These are phyloP conservation scores for Brassica carinata DNA, from an alignment of 345 rosid species.

Conservation along the genomic window DNA sequence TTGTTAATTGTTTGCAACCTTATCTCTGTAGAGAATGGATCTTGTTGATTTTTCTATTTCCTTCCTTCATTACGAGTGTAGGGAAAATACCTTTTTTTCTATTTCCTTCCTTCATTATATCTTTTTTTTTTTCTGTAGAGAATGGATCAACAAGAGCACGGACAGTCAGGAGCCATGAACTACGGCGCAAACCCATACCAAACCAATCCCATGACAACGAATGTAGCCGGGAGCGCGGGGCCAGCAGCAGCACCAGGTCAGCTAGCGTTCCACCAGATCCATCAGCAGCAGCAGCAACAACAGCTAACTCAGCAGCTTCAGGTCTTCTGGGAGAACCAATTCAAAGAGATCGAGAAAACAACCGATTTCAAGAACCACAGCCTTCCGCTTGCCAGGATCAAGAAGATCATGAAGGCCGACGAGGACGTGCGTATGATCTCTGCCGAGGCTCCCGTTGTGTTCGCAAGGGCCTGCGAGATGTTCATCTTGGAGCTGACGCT, in stretches of 20 bases:
- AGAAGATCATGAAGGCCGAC: constrained; percentile 99
- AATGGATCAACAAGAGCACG: constrained; percentile 77
- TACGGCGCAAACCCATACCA: constrained; percentile 70
- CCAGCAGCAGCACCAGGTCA: constrained; percentile 33
- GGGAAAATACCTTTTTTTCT: not conserved
- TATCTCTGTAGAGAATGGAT: too few relatives aligned
- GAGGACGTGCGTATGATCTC: constrained; percentile 99
- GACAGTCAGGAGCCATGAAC: constrained; percentile 66
- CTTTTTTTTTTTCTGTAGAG: too few relatives aligned
- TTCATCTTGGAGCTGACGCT: constrained; percentile 87
- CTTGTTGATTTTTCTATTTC: too few relatives aligned
- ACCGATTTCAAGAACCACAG: constrained; percentile 92
- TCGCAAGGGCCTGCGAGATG: constrained; percentile 98
- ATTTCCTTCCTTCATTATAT: too few relatives aligned
- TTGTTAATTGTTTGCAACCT: constrained; percentile 12
- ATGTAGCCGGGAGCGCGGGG: constrained; percentile 34
- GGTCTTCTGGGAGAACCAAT: constrained; percentile 79
- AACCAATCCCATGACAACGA: constrained; percentile 55
- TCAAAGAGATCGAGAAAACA: constrained; percentile 77
- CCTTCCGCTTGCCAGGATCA: constrained; percentile 93
- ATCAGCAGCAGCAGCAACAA: constrained; percentile 87
- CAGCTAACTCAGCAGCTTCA: constrained; percentile 89
- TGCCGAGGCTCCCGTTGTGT: constrained; percentile 93
- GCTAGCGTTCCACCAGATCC: constrained; percentile 73
- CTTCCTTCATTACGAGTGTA: too few relatives aligned